Evolutionary conservation across 2,329 filamentous ascomycete species (phyloP).

Genomic region (Orbilia oligospora): DNA sequence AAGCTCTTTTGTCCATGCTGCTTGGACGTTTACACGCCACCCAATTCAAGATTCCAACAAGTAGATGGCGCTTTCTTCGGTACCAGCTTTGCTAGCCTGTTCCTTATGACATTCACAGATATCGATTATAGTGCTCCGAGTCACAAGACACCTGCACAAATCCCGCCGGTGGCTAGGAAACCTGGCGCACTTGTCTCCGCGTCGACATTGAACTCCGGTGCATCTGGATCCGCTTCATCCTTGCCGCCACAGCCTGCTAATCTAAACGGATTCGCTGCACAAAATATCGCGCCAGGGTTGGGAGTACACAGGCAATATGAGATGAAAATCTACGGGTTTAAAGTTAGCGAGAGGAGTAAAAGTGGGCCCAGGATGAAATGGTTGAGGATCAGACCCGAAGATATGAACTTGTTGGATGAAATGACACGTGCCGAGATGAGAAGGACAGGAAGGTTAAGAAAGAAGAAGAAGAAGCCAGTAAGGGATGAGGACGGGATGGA

Average conservation of each 20-base stretch:
- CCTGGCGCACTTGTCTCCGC: slow-evolving; percentile 38
- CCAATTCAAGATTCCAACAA: slow-evolving; percentile 96
- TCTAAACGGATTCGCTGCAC: slow-evolving; percentile 86
- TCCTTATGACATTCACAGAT: slow-evolving; percentile 98
- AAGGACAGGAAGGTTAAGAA: slow-evolving; percentile 54
- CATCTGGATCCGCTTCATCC: slow-evolving; percentile 15
- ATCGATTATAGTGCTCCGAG: slow-evolving; percentile 83
- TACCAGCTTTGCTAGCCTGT: slow-evolving; percentile 94
- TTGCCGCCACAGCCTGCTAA: slow-evolving; percentile 44
- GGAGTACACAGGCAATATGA: slow-evolving; percentile 89
- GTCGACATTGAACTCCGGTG: slow-evolving; percentile 4
- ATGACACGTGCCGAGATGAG: slow-evolving; percentile 67
- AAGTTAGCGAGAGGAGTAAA: slow-evolving; percentile 88
- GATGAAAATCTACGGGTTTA: slow-evolving; percentile 95
- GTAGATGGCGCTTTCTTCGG: slow-evolving; percentile 99
- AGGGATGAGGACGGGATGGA: slow-evolving; percentile 58
- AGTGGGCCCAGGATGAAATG: slow-evolving; percentile 97
- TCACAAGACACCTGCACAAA: slow-evolving; percentile 69
- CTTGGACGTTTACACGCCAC: slow-evolving; percentile 95
- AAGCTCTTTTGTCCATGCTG: slow-evolving; percentile 98
- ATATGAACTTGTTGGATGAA: slow-evolving; percentile 89
- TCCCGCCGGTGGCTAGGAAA: slow-evolving; percentile 61
- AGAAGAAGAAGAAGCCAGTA: slow-evolving; percentile 54
- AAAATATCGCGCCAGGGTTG: slow-evolving; percentile 89
- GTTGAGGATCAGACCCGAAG: slow-evolving; percentile 85